Base-by-base conservation (phyloP, 2,329 filamentous ascomycete genomes). In the Cercospora nicotianae region DNA sequence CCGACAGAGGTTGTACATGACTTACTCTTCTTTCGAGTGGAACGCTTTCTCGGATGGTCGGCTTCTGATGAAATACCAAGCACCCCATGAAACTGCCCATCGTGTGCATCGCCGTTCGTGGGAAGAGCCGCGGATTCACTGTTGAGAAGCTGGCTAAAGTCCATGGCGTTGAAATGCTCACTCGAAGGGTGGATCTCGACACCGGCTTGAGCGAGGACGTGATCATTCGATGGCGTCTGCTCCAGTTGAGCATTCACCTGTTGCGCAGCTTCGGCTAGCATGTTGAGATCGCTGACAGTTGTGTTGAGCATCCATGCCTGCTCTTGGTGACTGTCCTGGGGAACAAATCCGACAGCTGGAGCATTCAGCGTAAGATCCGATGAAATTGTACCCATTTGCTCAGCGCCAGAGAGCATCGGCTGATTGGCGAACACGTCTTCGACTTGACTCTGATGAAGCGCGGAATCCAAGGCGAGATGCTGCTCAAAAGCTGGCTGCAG, bases 141-240 rank as follows among this genome's bases (percentile, higher is more conserved):
- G 18, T 64, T 45, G 30, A 58, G 48, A n/a, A 64, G 62, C 18
- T 64, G 51, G 51, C 51, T 59, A 53, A 64, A 64, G 31, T 64
- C 51, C 62, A 64, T 64, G 30, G 51, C 20, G 23, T 59, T 58
- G 20, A 39, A 42, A 0, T 58, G 18, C 51, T 64, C 62, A 23
- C 42, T 39, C 9, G 33, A 26, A 20, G 36, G 61, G n/a, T 55
- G 28, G 12, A 16, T 13, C 18, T 53, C 12, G 20, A 23, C 48
- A 28, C 2, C 48, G 20, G 28, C 23, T 18, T 57, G 61, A 31
- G 3, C 9, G 10, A 9, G 33, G 23, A 9, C 31, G 20, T 39
- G 31, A 60, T 16, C 31, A 13, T 60, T n/a, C 3, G 36, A 20
- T 16, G 28, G 28, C 2, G 45, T 26, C 30, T 55, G n/a, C n/a